Conservation (phyloP, 495 filamentous ascomycete genomes). For the Xylaria grammica region DNA sequence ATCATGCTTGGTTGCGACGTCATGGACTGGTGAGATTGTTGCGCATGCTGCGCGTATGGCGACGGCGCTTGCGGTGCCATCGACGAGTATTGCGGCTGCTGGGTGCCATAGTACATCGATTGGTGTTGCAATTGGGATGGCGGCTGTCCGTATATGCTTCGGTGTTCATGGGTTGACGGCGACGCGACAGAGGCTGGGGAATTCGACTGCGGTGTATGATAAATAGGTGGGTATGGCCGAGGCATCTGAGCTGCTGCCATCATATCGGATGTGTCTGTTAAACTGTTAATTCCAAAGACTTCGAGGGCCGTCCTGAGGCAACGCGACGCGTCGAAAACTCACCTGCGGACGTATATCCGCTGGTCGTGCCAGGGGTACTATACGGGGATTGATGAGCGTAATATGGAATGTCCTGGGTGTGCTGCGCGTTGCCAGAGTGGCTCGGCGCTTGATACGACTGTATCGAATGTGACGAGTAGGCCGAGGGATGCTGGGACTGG, state of each 20-base stretch:
- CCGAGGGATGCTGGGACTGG: conserved; percentile 56
- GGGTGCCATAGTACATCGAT: conserved; percentile 68
- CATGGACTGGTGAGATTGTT: conserved; percentile 69
- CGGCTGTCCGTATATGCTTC: conserved; percentile 82
- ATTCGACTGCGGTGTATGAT: conserved; percentile 94
- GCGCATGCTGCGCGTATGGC: conserved; percentile 77
- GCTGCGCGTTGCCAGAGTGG: conserved; percentile 54
- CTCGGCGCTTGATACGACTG: conserved; percentile 56
- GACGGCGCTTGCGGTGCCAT: conserved; percentile 70
- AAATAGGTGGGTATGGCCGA: conserved; percentile 87
- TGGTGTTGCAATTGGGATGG: conserved; percentile 79
- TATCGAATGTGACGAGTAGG: conserved; percentile 64
- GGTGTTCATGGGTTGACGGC: conserved; percentile 84
- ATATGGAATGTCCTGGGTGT: conserved; percentile 71
- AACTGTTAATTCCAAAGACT: conserved; percentile 35
- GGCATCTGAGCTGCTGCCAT: conserved; percentile 95
- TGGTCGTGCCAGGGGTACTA: conserved; percentile 70
- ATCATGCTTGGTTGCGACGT: conserved; percentile 59
- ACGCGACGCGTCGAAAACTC: conserved; percentile 46
- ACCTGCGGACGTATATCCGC: conserved; percentile 82
- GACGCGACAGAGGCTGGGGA: conserved; percentile 96
- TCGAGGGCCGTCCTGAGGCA: not conserved
- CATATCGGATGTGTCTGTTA: conserved; percentile 79
- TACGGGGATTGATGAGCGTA: conserved; percentile 77
- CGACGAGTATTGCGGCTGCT: conserved; percentile 69